A percentile compares a stretch with the other conserved stretches of the same genome.
phyloP scores from a whole-genome alignment of 164 flowering plant genomes.

The Saururus chinensis region DNA sequence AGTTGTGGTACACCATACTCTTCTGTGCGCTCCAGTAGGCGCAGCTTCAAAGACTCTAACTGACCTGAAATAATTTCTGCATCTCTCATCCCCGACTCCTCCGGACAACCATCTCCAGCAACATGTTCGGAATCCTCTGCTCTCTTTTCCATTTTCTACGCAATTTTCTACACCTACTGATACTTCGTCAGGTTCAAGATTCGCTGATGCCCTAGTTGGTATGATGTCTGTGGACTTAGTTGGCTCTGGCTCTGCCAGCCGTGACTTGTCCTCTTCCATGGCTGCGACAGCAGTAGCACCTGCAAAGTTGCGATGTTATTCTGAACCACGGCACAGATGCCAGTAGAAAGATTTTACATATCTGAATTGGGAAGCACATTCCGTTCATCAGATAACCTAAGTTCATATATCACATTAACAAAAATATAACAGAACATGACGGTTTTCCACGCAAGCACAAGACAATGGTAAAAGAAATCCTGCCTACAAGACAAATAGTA shows the following conservation, averaged over 20 bases:
- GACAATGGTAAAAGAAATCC: no score
- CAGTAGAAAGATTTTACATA: background rate
- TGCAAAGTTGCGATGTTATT: background rate
- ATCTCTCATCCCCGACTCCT: slow-evolving; percentile 38
- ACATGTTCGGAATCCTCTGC: slow-evolving; percentile 14
- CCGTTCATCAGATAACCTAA: no score
- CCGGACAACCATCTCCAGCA: slow-evolving; percentile 11
- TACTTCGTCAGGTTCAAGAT: slow-evolving; percentile 10
- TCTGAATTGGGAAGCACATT: background rate
- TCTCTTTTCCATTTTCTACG: slow-evolving; percentile 12
- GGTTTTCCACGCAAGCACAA: no score
- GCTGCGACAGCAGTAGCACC: slow-evolving; percentile 6
- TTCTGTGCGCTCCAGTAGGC: slow-evolving; percentile 40
- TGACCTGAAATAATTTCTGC: slow-evolving; percentile 36
- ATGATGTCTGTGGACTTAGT: slow-evolving; percentile 19
- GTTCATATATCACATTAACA: no score
- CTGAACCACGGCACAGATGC: background rate
- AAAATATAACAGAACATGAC: no score
- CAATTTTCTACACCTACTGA: slow-evolving; percentile 19
- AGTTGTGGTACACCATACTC: slow-evolving; percentile 75
- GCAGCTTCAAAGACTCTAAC: slow-evolving; percentile 36
- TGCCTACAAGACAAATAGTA: no score
- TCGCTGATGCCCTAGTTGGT: slow-evolving; percentile 29
- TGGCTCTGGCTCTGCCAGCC: slow-evolving; percentile 13
- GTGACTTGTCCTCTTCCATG: slow-evolving; percentile 33